Evolutionary conservation across 2,329 filamentous ascomycete genomes (phyloP).

Genomic region (Furcasterigmium furcatum): DNA sequence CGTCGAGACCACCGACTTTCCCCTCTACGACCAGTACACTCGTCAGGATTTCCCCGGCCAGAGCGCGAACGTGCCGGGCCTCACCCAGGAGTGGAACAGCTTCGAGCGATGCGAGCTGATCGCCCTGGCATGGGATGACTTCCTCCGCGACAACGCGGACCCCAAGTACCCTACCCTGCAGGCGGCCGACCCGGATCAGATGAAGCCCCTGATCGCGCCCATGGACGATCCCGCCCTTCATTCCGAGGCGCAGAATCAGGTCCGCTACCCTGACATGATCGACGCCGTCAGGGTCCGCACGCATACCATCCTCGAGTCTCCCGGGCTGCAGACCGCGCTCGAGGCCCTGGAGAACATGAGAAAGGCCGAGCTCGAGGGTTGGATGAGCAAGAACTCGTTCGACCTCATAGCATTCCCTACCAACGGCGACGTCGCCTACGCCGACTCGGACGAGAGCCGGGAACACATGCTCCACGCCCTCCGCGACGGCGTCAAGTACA

Average conservation of each 20-base stretch:
- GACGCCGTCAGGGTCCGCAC: slow-evolving; percentile 4
- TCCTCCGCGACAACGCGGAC: slow-evolving; percentile 39
- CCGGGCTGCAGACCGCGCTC: slow-evolving; percentile 4
- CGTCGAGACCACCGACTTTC: slow-evolving; percentile 18
- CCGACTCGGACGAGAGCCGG: slow-evolving; percentile 3
- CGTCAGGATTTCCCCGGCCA: slow-evolving; percentile 3
- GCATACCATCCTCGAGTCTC: background rate
- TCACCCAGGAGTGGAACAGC: slow-evolving; percentile 34
- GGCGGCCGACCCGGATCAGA: slow-evolving; percentile 31
- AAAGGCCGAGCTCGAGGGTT: slow-evolving; percentile 6
- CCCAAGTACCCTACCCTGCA: slow-evolving; percentile 29
- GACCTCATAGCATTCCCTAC: slow-evolving; percentile 7
- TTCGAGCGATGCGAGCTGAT: slow-evolving; percentile 33
- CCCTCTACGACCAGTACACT: slow-evolving; percentile 7
- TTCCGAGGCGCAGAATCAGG: slow-evolving; percentile 9
- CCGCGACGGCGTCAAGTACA: slow-evolving; percentile 49
- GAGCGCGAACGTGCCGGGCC: slow-evolving; percentile 6
- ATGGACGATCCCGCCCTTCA: slow-evolving; percentile 6
- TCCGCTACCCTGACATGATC: slow-evolving; percentile 8
- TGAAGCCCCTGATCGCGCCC: slow-evolving; percentile 14
- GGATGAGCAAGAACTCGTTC: slow-evolving; percentile 8
- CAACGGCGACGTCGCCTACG: slow-evolving; percentile 7
- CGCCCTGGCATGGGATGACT: slow-evolving; percentile 45
- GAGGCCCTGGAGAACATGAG: slow-evolving; percentile 5
- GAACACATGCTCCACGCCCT: slow-evolving; percentile 6